These are phyloP conservation scores for Falciphora oryzae DNA, from an alignment of 2,329 filamentous ascomycete genomes.

Conservation along the genomic window DNA sequence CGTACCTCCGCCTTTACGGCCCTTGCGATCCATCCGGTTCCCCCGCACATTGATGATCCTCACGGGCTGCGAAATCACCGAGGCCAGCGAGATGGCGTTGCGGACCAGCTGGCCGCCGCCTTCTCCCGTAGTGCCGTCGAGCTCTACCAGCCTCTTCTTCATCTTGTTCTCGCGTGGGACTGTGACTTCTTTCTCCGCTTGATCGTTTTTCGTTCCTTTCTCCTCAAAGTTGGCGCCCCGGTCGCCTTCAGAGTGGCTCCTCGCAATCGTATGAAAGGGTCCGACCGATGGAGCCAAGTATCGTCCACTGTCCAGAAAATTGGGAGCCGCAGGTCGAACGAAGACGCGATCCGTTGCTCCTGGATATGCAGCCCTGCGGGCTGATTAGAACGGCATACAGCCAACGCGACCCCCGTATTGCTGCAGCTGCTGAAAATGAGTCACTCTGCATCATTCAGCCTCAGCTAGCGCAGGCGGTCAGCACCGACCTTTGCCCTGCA, in stretches of 20 bases:
- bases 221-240: background rate
- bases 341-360: no score
- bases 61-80: constrained; percentile 48
- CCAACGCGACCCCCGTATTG: no score
- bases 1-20: constrained; percentile 1
- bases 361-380: background rate
- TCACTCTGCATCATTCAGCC: background rate
- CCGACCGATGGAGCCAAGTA: no score
- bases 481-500: background rate
- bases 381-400: background rate
- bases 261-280: no score
- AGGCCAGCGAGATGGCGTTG: constrained; percentile 49
- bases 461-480: background rate
- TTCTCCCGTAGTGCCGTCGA: constrained; percentile 54
- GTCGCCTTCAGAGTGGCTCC: background rate
- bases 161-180: background rate
- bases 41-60: constrained; percentile 50
- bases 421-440: background rate
- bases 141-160: constrained; percentile 26
- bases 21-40: constrained; percentile 32
- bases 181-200: constrained; percentile 11
- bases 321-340: no score
- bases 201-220: constrained; percentile 20
- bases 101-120: constrained; percentile 58
- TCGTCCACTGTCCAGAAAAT: no score